Evolutionary conservation across 106 monocot genomes (phyloP).

Genomic region (Narthecium ossifragum): DNA sequence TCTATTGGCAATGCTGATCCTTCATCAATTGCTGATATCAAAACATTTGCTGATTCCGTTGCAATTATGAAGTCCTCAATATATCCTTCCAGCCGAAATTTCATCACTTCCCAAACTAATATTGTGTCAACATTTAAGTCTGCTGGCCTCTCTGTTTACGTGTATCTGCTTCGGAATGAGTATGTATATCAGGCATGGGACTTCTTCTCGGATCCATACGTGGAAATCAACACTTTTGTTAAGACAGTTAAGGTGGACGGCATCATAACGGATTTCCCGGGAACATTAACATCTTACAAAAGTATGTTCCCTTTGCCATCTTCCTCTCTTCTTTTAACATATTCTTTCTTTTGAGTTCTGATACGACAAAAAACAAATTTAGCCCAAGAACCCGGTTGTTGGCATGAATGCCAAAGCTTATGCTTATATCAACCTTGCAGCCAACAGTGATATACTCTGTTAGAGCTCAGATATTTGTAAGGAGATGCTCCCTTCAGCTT

Average conservation of each 20-base stretch:
- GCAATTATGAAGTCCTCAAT: constrained; percentile 45
- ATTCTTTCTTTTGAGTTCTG: too few species aligned
- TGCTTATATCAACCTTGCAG: too few species aligned
- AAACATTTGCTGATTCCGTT: constrained; percentile 51
- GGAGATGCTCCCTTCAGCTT: too few species aligned
- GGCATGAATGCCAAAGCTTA: too few species aligned
- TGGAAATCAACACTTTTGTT: constrained; percentile 52
- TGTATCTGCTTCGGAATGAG: constrained; percentile 53
- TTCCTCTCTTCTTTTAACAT: not conserved
- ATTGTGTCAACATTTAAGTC: constrained; percentile 30
- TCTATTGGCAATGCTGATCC: constrained; percentile 30
- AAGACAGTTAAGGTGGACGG: constrained; percentile 36
- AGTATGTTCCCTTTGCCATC: constrained; percentile 23
- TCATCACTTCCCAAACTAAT: constrained; percentile 27
- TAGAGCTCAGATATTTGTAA: too few species aligned
- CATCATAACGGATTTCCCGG: constrained; percentile 72
- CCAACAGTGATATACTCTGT: too few species aligned
- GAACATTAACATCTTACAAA: constrained; percentile 44
- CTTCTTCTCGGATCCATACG: constrained; percentile 58
- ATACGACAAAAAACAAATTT: too few species aligned
- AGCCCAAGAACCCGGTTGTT: too few species aligned
- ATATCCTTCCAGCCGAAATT: constrained; percentile 20
- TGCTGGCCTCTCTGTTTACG: constrained; percentile 53
- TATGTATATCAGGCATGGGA: constrained; percentile 61
- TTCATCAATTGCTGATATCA: constrained; percentile 49